Base-by-base conservation (phyloP, 2,329 filamentous ascomycete genomes). In the Blastomyces silverae region DNA sequence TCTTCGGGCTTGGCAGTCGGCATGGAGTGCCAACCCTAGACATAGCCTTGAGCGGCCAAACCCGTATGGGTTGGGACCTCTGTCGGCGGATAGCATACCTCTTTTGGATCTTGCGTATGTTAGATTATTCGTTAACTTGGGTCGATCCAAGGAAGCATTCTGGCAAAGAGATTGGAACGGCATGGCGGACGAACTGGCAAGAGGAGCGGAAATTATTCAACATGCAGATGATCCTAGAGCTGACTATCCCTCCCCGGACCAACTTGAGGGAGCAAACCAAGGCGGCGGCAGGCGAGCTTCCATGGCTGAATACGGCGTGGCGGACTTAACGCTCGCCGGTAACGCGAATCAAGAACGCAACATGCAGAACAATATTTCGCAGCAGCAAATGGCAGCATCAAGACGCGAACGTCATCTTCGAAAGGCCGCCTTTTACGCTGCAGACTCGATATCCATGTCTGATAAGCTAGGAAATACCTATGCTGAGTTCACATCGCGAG, bases 381-480 rank as follows among this genome's bases (percentile, higher is more conserved):
- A 71, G 69, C 44, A 31, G 52, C 62, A 63, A 53, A 31, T 63
- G 75, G 70, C 39, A 71, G 78, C 72, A 78, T 87, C 89, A 0
- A 88, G 89, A 65, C 88, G 92, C 2, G 93, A 99, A 77, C 89
- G 88, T 69, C 91, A 96, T 72, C 82, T 97, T 25, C 88, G 93
- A 55, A 95, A 93, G 75, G 94, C 94, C n/a, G 94, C 93, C 0
- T 95, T 92, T 73, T 96, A 96, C 73, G 94, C 94, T 0, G 92
- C 91, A 0, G 92, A 97, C 75, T 96, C 92, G 0, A 84, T 99
- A 10, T 86, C 87, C 37, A 94, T 94, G 86, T 89, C 91, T 1
- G 90, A 95, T 74, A 92, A 89, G 73, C 83, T 94, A 15, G 91
- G 91, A 0, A 86, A 93, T 37, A 91, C 90, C 0, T 94, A 93